phyloP scores from a whole-genome alignment of 129 eudicot species.

The Gnaphalium uliginosum region DNA sequence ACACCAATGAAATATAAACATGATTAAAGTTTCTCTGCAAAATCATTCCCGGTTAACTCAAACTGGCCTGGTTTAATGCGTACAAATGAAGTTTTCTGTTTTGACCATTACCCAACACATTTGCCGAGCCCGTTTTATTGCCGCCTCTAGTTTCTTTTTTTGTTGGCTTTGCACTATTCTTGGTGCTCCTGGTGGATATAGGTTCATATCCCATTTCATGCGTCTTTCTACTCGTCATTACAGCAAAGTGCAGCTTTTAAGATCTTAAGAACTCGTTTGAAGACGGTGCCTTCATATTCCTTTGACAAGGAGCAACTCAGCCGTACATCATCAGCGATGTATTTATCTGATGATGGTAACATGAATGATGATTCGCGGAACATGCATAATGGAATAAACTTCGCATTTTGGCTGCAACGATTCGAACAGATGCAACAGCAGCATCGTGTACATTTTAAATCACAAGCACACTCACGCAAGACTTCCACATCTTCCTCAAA shows the following conservation, averaged over 20 bases:
- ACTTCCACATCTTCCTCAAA: slow-evolving; percentile 50
- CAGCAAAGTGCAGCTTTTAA: slow-evolving; percentile 99
- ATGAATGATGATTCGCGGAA: slow-evolving; percentile 36
- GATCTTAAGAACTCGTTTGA: slow-evolving; percentile 81
- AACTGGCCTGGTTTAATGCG: not conserved
- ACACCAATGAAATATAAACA: not conserved
- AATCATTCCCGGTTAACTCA: not conserved
- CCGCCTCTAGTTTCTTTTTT: not conserved
- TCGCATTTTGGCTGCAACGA: slow-evolving; percentile 63
- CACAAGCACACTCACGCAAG: slow-evolving; percentile 45
- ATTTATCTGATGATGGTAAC: slow-evolving; percentile 54
- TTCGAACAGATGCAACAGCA: slow-evolving; percentile 77
- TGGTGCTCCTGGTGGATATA: not conserved
- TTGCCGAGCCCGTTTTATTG: not conserved
- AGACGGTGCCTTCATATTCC: slow-evolving; percentile 81
- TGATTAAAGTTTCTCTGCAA: not conserved
- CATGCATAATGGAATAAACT: slow-evolving; percentile 63
- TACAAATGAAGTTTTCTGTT: not conserved
- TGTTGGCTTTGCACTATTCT: not conserved
- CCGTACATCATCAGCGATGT: slow-evolving; percentile 45
- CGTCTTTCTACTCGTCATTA: slow-evolving; percentile 18
- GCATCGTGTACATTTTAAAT: slow-evolving; percentile 64
- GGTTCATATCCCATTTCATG: not conserved
- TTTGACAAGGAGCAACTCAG: slow-evolving; percentile 54
- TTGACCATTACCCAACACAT: not conserved